These are phyloP conservation scores for Thermothelomyces thermophilus DNA, from an alignment of 2,329 filamentous ascomycete species.

Conservation along the genomic window DNA sequence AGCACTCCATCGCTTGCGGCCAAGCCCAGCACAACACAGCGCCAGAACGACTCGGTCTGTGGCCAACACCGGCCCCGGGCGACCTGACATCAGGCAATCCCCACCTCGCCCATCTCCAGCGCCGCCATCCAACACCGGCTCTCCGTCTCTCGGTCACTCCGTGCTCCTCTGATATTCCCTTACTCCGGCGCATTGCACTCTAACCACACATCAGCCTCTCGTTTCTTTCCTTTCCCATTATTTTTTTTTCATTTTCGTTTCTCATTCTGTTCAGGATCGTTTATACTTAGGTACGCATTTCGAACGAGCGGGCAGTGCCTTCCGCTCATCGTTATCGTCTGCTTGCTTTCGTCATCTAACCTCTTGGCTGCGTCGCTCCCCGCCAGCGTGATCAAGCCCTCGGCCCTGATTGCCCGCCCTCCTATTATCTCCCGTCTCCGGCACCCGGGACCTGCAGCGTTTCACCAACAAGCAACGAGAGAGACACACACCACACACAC, in stretches of 20 bases:
- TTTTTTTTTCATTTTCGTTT: neutral
- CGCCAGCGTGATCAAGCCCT: constrained; percentile 14
- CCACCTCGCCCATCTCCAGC: neutral
- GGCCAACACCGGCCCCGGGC: constrained; percentile 1
- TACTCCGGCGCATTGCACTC: neutral
- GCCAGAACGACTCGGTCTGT: neutral
- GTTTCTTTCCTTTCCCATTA: neutral
- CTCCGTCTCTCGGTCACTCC: neutral
- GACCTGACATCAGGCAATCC: constrained; percentile 1
- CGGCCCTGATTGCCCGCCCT: constrained; percentile 10
- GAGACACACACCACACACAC: constrained; percentile 11
- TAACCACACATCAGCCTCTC: neutral
- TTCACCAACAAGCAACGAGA: constrained; percentile 1
- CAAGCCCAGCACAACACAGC: neutral
- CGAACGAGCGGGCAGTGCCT: constrained; percentile 12
- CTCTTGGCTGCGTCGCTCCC: constrained; percentile 9
- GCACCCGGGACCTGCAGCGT: constrained; percentile 1
- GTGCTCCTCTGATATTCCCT: neutral
- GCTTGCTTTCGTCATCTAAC: neutral
- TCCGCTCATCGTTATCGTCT: constrained; percentile 12
- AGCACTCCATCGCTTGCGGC: neutral
- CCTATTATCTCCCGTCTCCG: constrained; percentile 4
- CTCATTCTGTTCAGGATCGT: too few species aligned
- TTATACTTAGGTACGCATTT: too few species aligned
- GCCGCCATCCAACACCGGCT: neutral